Evolutionary conservation across 768 basidiomycete genomes (phyloP), one percentile per base, ranked within the genome.

Genomic region (Tulasnella sp.): DNA sequence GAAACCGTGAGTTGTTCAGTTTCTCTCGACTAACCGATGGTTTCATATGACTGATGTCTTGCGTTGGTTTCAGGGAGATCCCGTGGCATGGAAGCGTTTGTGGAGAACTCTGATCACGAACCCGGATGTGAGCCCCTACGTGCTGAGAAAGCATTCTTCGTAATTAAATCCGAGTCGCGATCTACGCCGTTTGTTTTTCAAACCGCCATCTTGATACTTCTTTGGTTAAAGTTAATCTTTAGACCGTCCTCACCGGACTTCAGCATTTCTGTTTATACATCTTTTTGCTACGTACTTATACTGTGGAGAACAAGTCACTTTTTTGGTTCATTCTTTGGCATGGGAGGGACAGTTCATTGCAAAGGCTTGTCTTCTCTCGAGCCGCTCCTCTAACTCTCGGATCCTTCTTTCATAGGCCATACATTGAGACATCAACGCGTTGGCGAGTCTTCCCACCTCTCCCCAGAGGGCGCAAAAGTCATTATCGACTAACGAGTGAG

Each of bases 31-130:
- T 7, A 41, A 22, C 35, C 32, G 19, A 2, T 16, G 47, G 40
- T 42, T 40, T 14, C 35, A 22, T 26, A 17, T 62, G 47, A 3
- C 39, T 67, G 22, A 52, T 52, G 22, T 7, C 29, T 22, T 19
- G 29, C 19, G 16, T 47, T 37, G 19, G n/a, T 37, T 32, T 2
- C 68, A 91, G 89, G 91, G 91, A 0, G 90, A 87, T 77, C 91
- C 90, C 29, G 85, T 91, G 66, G 89, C 87, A 52, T 92, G 91
- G 91, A 82, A 90, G 44, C 84, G 86, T 77, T 81, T 92, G 41
- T 93, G 90, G 89, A 90, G 88, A 77, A 82, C 81, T 7, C 75
- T 90, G 59, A 85, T 90, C 52, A 76, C 79, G 75, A 86, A 86
- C 11, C 79, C 81, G 0, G 77, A 77, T 0, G 82, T 93, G 11